Base-by-base conservation (phyloP, 495 filamentous ascomycete genomes). In the Immersiella caudata region DNA sequence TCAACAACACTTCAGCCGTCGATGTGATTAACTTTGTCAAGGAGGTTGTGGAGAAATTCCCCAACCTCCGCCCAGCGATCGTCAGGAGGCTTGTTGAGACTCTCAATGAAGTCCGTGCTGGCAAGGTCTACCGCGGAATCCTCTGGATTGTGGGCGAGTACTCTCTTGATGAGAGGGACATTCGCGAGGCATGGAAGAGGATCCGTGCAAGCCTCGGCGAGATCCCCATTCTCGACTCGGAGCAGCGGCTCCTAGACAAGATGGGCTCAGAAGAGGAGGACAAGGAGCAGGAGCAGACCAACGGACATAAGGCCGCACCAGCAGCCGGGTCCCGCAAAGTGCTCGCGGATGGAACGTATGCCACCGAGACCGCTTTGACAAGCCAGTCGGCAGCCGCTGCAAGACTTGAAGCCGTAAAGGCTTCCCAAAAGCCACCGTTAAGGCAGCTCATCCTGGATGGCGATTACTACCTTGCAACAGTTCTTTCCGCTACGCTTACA, bases 131-230 rank as follows among this genome's bases (percentile, higher is more conserved):
- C 73, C 90, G 96, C 40, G 94, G 95, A 65, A 93, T 93, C 51
- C 84, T 99, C 55, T 99, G 96, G 96, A 96, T 97, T 72, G 88
- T 99, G 62, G 96, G 96, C 73, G 96, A 99, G 79, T 99, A 97
- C 76, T 96, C 93, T 55, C 80, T 97, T 40, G 93, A 97, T 70
- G 90, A 94, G 72, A 92, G 86, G 66, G 94, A 98, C 76, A 99
- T 99, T 73, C 87, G 93, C 55, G 94, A 96, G 70, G 95, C 94
- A 0, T 99, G 96, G 96, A 97, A 96, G 82, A 87, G 90, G 67
- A 98, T 99, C 74, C 87, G 96, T 57, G 87, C 93, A 35, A 97
- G 94, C 72, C 83, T 99, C 50, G 96, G 96, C 60, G 96, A 99
- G 81, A 97, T 99, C 66, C 95, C 96, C 2, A 99, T 99, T 67